Conservation (phyloP, 176 grass and related monocot species). For the Rhipidocladum racemiflorum region DNA sequence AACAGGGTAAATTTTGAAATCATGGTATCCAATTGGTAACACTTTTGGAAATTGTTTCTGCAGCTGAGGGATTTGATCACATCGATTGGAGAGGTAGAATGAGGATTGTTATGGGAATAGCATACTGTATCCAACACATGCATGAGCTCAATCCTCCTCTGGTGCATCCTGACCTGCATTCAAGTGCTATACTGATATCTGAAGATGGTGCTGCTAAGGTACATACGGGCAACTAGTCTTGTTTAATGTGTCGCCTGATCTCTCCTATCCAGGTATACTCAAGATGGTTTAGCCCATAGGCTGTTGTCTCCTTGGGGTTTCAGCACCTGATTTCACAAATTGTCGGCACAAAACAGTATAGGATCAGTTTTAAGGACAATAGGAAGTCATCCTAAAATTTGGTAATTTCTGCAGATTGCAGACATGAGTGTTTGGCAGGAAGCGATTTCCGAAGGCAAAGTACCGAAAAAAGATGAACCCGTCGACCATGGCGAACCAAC, state of each 20-base stretch:
- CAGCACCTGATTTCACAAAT: background rate
- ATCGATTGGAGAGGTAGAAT: constrained; percentile 68
- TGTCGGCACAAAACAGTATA: background rate
- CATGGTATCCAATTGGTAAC: too few species aligned
- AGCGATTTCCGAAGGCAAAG: constrained; percentile 38
- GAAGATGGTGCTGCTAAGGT: constrained; percentile 86
- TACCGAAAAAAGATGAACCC: background rate
- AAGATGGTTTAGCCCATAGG: background rate
- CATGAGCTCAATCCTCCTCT: constrained; percentile 64
- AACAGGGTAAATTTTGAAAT: background rate
- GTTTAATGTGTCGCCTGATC: background rate
- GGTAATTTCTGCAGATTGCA: constrained; percentile 43
- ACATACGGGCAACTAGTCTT: background rate
- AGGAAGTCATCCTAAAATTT: background rate
- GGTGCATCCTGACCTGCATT: constrained; percentile 59
- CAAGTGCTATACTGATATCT: constrained; percentile 54
- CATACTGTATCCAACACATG: constrained; percentile 78
- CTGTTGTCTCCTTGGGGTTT: background rate
- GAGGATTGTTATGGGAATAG: constrained; percentile 70
- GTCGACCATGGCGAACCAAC: constrained; percentile 3
- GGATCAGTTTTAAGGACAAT: background rate
- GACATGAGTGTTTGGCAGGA: constrained; percentile 72
- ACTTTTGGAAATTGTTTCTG: background rate
- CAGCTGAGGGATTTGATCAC: constrained; percentile 67
- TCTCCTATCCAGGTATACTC: background rate